Conservation (phyloP, 768 basidiomycete genomes). For the Rhodosporidiobolus sp. region DNA sequence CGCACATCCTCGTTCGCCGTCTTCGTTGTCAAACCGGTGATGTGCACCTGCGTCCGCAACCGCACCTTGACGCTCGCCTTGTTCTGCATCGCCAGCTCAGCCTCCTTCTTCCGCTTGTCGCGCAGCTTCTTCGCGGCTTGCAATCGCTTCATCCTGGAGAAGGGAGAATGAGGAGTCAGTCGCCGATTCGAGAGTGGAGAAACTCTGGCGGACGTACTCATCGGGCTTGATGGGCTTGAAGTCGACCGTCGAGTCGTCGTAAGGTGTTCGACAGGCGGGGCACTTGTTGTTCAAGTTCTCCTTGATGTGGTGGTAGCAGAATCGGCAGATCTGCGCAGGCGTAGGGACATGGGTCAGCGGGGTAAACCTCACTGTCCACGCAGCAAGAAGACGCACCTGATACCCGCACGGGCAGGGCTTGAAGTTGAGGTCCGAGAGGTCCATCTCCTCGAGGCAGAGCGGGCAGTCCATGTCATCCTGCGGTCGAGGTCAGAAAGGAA, state of each 20-base stretch:
- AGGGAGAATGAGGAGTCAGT: constrained; percentile 6
- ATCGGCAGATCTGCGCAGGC: constrained; percentile 86
- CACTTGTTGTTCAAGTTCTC: constrained; percentile 92
- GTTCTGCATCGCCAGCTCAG: constrained; percentile 74
- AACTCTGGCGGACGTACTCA: constrained; percentile 64
- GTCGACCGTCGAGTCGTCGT: constrained; percentile 87
- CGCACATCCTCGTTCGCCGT: constrained; percentile 95
- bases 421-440: constrained; percentile 97
- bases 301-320: constrained; percentile 99
- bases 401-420: constrained; percentile 98
- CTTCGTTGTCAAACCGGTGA: constrained; percentile 87
- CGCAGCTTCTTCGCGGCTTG: constrained; percentile 86
- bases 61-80: constrained; percentile 93
- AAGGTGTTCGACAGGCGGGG: constrained; percentile 89
- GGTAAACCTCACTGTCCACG: too few relatives aligned
- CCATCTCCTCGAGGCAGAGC: constrained; percentile 97
- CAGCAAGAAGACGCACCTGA: constrained; percentile 60
- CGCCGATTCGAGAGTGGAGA: background rate
- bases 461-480: constrained; percentile 98
- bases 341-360: background rate
- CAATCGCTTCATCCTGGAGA: constrained; percentile 79
- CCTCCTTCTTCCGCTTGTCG: constrained; percentile 93
- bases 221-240: constrained; percentile 93
- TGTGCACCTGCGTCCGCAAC: constrained; percentile 91
- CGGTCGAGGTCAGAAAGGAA: background rate